Base-by-base conservation (phyloP, 2,329 filamentous ascomycete species). In the Cordyceps javanica region DNA sequence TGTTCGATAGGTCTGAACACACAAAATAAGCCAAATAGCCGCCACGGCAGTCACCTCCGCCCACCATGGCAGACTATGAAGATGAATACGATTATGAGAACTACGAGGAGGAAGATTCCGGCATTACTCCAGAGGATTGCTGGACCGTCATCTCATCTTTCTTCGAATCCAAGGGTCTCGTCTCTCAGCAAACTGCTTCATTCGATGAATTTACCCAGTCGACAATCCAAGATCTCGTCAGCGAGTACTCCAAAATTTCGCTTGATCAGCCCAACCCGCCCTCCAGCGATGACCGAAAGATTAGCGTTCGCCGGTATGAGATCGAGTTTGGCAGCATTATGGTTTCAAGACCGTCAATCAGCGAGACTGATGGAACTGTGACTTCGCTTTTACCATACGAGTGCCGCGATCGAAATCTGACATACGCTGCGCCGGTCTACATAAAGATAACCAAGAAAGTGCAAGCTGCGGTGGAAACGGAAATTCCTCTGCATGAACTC, bases 71-170 rank as follows among this genome's bases (percentile, higher is more conserved):
- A 28, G 78, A 80, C 60, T 82, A 83, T 72, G 80, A 82, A 57
- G 77, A 80, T 50, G 75, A 77, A 11, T 81, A 76, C 71, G 82
- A 86, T 62, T 90, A 91, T 69, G 87, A 87, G 60, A 83, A 85
- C 62, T 88, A 88, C 66, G 84, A 82, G 59, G 85, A 88, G 61
- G 86, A 83, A 36, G 83, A 86, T 61, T 76, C 81, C 60, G 79
- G 79, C 65, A 96, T 97, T 76, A 96, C 92, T 26, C 90, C 92
- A 60, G 94, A 97, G 77, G 95, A 99, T 75, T 97, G 91, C 79
- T 99, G 95, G 94, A 89, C 89, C 63, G 93, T 97, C 68, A 97
- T 99, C 71, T 91, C 90, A 58, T 89, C 94, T 10, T 97, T 97
- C 79, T 99, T 99, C 76, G 91, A 97, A 66, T 83, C 86, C 62